phyloP scores from a whole-genome alignment of 257 asterid species.

The Solanum sejunctum region DNA sequence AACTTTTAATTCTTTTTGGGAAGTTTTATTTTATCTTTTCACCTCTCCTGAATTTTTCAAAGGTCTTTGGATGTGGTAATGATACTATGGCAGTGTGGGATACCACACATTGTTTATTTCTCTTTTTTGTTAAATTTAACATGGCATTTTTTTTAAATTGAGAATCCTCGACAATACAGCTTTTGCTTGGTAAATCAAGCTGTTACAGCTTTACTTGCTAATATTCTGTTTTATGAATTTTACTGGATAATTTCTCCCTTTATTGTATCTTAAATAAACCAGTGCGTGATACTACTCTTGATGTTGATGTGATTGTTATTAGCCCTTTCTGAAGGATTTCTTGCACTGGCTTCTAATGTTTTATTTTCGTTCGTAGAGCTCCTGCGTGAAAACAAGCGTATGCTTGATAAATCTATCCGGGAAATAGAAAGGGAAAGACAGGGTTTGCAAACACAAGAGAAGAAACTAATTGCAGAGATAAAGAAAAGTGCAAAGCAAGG shows the following conservation, averaged over 20 bases:
- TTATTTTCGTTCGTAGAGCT: conserved; percentile 40
- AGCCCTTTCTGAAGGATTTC: background rate
- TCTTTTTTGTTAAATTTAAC: background rate
- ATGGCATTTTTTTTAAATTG: background rate
- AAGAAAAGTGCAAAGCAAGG: conserved; percentile 98
- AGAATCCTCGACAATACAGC: background rate
- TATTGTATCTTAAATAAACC: background rate
- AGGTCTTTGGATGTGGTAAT: background rate
- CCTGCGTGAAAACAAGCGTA: conserved; percentile 93
- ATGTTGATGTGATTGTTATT: background rate
- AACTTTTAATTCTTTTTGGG: background rate
- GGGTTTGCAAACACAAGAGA: conserved; percentile 87
- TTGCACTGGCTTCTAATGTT: background rate
- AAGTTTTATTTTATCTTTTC: background rate
- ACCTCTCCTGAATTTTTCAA: background rate
- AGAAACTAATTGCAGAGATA: conserved; percentile 81
- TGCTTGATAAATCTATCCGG: conserved; percentile 93
- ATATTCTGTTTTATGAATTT: background rate
- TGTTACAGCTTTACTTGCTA: background rate
- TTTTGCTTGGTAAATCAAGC: background rate
- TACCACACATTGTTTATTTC: background rate
- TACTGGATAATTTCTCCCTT: background rate
- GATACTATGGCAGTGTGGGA: background rate
- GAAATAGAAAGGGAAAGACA: conserved; percentile 98
- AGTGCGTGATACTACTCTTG: background rate